Evolutionary conservation across 306 rosid genomes (phyloP), one percentile per base, ranked within the genome.

Genomic region (Sindora glabra): DNA sequence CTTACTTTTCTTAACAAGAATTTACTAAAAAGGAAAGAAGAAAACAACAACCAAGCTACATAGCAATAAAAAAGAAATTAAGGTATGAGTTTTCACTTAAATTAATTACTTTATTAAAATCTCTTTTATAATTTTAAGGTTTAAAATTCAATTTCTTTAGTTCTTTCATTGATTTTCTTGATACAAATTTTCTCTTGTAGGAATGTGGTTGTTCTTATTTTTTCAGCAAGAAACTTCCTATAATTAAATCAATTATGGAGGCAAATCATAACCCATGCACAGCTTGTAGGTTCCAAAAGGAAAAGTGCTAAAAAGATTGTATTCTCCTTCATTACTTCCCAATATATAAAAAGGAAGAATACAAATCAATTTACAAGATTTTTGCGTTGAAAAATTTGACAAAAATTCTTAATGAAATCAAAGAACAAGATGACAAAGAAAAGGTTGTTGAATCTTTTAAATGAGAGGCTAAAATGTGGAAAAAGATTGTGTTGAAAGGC

Each of bases 401-500:
- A 3, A 65, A 58, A 27, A 12, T 24, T 26, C 46, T 73, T 2
- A 24, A 18, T 42, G 6, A 15, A 0, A 51, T 65, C 7, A 23
- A 30, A 0, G 26, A 7, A 5, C 14, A 13, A 12, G 21, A 42
- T 29, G 34, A 29, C 2, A 33, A 57, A 36, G 22, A 25, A 38
- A 4, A 4, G 21, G 77, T 63, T 2, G 36, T 25, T 5, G n/a
- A 36, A 1, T 73, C 77, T 11, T 41, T 57, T 27, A 18, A 21
- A 51, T 72, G 77, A 68, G 77, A 72, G 48, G 77, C 72, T 16
- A 10, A 4, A 9, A 36, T 19, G 33, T 65, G 77, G 72, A 11
- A 15, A 5, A 16, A 15, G 34, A 65, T 9, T 58, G 58, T 0
- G 5, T 18, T 24, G 1, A 8, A 8, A 68, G 77, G 10, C 72